Evolutionary conservation across 1,139 yeast species (phyloP), one percentile per base, ranked within the genome.

Genomic region (Geotrichum restrictum): DNA sequence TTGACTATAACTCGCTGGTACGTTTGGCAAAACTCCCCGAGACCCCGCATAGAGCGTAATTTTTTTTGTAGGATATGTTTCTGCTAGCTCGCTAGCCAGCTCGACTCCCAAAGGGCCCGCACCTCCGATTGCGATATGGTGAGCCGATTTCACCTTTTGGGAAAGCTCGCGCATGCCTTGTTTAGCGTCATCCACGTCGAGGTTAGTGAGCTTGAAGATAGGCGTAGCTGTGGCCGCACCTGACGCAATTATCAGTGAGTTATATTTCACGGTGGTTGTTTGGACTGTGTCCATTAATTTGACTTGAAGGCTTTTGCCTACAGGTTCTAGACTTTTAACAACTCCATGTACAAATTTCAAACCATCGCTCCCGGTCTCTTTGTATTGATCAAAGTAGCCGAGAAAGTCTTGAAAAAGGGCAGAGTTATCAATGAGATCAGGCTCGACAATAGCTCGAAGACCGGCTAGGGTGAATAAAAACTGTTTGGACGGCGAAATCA

Each of bases 41-140:
- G 43, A 16, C n/a, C 53, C 53, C 2, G 50, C 27, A 41, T 39
- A 50, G 21, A 50, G 31, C 6, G 50, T 40, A 10, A 50, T 31
- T 14, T 45, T 24, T 34, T 50, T 50, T 10, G 22, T 27, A 5
- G 49, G 49, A 19, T 40, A 50, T 8, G 37, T 27, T 11, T 50
- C 50, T 2, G 46, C 42, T n/a, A 50, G 48, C 3, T 50, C 53
- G 3, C 43, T 10, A 13, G 47, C 49, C 7, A 50, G 24, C 16
- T 50, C 53, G 10, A 45, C 49, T 2, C 47, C 53, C 4, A 40
- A 16, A 4, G 50, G 43, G n/a, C 53, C 53, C 3, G 37, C 53
- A n/a, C 53, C 53, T 3, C 53, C 53, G 27, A 50, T 37, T 10
- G 50, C 49, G 33, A 50, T 50, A 18, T 29, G 32, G 21, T 45